These are phyloP conservation scores for Emydomyces testavorans DNA, from an alignment of 2,329 filamentous ascomycete species.

Conservation along the genomic window DNA sequence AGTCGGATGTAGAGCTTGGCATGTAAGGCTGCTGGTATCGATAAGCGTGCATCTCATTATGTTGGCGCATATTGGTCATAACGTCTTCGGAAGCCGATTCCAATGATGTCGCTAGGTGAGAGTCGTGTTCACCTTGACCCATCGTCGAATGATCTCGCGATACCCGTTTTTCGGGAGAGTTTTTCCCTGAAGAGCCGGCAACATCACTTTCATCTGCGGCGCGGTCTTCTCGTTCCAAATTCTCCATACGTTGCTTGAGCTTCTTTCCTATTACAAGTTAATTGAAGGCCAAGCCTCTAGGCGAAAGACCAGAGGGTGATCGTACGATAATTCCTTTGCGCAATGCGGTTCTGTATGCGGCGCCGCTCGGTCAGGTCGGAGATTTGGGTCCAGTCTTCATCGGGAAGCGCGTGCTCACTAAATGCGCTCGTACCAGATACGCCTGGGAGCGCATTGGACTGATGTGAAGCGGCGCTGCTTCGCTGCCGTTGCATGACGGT, in stretches of 20 bases:
- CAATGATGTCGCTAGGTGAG: not conserved
- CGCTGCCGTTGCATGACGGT: constrained; percentile 2
- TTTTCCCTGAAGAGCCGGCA: constrained; percentile 11
- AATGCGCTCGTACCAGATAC: constrained; percentile 87
- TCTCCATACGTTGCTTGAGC: constrained; percentile 55
- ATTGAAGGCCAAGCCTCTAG: not conserved
- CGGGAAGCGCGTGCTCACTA: constrained; percentile 83
- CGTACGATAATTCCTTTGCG: constrained; percentile 92
- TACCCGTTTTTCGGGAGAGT: not conserved
- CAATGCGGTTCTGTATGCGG: constrained; percentile 94
- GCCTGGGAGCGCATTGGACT: constrained; percentile 37
- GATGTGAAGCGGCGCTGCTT: not conserved
- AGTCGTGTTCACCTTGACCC: not conserved
- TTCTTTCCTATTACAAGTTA: constrained; percentile 44
- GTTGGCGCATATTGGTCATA: not conserved
- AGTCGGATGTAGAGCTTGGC: constrained; percentile 39
- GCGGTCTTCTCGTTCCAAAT: constrained; percentile 48
- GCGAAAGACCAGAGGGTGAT: not conserved
- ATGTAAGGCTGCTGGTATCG: not conserved
- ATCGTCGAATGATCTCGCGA: not conserved
- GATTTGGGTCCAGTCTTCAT: constrained; percentile 99
- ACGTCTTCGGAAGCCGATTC: not conserved
- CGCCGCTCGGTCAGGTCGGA: constrained; percentile 89
- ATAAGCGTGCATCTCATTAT: not conserved
- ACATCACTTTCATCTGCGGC: constrained; percentile 41